Percentiles rank a stretch among this genome's conserved stretches.
Conservation (phyloP, 768 basidiomycete species). For the Nidularia sp. region DNA sequence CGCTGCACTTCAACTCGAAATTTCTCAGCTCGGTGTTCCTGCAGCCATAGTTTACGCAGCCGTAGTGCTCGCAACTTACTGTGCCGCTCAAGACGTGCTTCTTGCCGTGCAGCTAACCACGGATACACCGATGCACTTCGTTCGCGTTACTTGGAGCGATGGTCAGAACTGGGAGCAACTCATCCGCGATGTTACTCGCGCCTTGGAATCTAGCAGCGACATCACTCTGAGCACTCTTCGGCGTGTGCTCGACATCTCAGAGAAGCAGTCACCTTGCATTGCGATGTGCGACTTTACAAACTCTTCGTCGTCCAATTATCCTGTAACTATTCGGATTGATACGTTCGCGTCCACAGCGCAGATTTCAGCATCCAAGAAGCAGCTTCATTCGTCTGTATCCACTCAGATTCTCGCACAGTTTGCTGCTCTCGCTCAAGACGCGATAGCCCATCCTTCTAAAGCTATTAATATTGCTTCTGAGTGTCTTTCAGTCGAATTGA, state of each 20-base stretch:
- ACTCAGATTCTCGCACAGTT: slow-evolving; percentile 22
- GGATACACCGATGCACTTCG: slow-evolving; percentile 5
- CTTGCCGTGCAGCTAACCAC: slow-evolving; percentile 13
- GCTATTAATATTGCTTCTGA: slow-evolving; percentile 4
- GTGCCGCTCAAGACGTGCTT: slow-evolving; percentile 21
- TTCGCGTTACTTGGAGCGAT: slow-evolving; percentile 20
- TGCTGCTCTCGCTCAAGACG: slow-evolving; percentile 10
- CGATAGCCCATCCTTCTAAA: slow-evolving; percentile 6
- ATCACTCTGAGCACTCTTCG: slow-evolving; percentile 4
- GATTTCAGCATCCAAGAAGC: slow-evolving; percentile 8
- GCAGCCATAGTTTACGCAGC: slow-evolving; percentile 17
- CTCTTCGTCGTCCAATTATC: slow-evolving; percentile 7
- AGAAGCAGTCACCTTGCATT: slow-evolving; percentile 21
- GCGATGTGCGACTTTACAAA: slow-evolving; percentile 15
- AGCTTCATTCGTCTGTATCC: slow-evolving; percentile 18
- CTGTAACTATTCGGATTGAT: slow-evolving; percentile 14
- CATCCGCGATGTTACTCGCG: neutral
- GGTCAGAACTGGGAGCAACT: slow-evolving; percentile 16
- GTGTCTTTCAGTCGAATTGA: slow-evolving; percentile 12
- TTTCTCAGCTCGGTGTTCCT: slow-evolving; percentile 1
- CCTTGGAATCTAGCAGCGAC: neutral
- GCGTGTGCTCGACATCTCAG: slow-evolving; percentile 14
- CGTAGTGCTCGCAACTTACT: slow-evolving; percentile 23
- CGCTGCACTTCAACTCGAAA: slow-evolving; percentile 3
- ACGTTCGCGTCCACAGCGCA: slow-evolving; percentile 4